Base-by-base conservation (phyloP, 805 yeast genomes). In the Tetrapisispora namnaoensis region DNA sequence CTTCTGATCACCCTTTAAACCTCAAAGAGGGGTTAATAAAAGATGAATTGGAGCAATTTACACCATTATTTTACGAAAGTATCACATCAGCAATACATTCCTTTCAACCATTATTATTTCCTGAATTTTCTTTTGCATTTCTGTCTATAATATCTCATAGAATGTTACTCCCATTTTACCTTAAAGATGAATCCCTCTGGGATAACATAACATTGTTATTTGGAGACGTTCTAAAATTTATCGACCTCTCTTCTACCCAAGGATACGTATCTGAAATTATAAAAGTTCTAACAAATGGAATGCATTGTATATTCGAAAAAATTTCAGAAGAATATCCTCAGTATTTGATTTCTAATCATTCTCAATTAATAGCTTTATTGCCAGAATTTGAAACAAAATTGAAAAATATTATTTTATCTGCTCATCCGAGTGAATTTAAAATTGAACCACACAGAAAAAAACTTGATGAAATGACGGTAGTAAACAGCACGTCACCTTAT, bases 81-180 rank as follows among this genome's bases (percentile, higher is more conserved):
- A 61, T 90, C 47, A 85, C 87, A 1, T 86, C 84, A 32, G 73
- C 78, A 43, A 75, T 93, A 60, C 78, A 80, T 51, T 72, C 83
- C 2, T 69, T 86, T 49, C 98, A 93, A 67, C 99, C 99, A 8
- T 70, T 84, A 24, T 83, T 91, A 1, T 86, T 83, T 73, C 96
- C 98, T 1, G 96, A 93, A 0, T 93, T 93, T 65, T 80, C 95
- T 1, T 90, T 89, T 75, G 95, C 96, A 0, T 90, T 96, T 96
- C 78, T 87, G 51, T 81, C 95, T 4, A 71, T 90, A 58, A 75
- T 90, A 39, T 82, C 95, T 2, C 97, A 90, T 61, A 76, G 96
- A 54, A 78, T 87, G 82, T 86, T 86, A 63, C 71, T 93, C 66
- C 96, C 97, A 17, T 74, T 75, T 50, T 68, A 91, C 53, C 63